Conservation (phyloP, 2,329 filamentous ascomycete species). For the Westerdykella sp. region DNA sequence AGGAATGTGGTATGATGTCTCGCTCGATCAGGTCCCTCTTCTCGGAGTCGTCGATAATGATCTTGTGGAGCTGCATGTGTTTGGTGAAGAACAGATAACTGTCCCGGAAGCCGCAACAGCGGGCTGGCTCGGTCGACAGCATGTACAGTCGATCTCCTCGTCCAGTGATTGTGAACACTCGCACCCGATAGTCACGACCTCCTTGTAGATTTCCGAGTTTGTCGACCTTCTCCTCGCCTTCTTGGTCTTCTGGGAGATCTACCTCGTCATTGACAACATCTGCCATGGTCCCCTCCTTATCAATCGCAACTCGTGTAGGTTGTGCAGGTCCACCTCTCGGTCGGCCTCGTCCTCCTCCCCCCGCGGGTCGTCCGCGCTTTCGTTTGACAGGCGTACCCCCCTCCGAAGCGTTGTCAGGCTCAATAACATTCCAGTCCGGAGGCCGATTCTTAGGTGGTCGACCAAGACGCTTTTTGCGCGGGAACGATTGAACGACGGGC, state of each 20-base stretch:
- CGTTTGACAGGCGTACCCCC: slow-evolving; percentile 46
- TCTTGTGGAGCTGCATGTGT: slow-evolving; percentile 92
- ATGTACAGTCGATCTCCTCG: slow-evolving; percentile 88
- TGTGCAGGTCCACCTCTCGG: slow-evolving; percentile 66
- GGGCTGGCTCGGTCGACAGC: slow-evolving; percentile 94
- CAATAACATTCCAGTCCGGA: slow-evolving; percentile 62
- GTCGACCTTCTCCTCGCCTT: slow-evolving; percentile 91
- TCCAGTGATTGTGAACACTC: slow-evolving; percentile 85
- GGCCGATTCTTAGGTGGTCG: slow-evolving; percentile 80
- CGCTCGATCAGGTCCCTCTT: slow-evolving; percentile 95
- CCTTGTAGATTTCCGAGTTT: slow-evolving; percentile 76
- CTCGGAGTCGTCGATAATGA: slow-evolving; percentile 95
- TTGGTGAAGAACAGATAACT: slow-evolving; percentile 99
- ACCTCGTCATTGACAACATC: slow-evolving; percentile 86
- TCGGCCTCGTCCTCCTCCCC: slow-evolving; percentile 63
- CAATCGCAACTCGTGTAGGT: slow-evolving; percentile 75
- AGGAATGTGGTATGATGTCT: slow-evolving; percentile 93
- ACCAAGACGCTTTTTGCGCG: slow-evolving; percentile 68
- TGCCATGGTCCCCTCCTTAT: slow-evolving; percentile 88
- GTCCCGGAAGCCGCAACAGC: slow-evolving; percentile 94
- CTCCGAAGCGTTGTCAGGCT: slow-evolving; percentile 44
- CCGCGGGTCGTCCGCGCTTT: slow-evolving; percentile 45
- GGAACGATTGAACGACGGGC: slow-evolving; percentile 53
- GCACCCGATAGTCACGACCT: slow-evolving; percentile 86
- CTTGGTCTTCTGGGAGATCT: slow-evolving; percentile 74